Evolutionary conservation across 1,139 yeast species (phyloP).

Genomic region (Pichia terricola): DNA sequence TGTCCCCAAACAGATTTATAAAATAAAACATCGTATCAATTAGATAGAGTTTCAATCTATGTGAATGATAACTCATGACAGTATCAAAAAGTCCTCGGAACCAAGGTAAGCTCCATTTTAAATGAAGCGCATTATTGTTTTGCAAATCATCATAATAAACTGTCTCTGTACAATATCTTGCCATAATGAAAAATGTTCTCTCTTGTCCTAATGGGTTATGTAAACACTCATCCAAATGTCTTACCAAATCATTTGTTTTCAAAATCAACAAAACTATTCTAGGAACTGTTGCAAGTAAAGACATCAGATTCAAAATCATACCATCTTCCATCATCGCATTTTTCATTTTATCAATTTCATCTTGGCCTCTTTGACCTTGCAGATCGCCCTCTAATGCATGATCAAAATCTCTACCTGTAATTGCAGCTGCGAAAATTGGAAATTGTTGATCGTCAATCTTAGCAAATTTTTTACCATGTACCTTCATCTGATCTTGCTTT

Average conservation of each 20-base stretch:
- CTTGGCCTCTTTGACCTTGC: constrained; percentile 40
- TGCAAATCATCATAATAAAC: constrained; percentile 61
- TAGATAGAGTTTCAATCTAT: constrained; percentile 43
- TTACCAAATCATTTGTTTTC: constrained; percentile 88
- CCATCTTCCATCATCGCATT: constrained; percentile 49
- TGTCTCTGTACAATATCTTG: constrained; percentile 76
- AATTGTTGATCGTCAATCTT: constrained; percentile 74
- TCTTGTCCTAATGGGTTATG: constrained; percentile 82
- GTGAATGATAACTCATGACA: constrained; percentile 39
- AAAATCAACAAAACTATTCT: constrained; percentile 74
- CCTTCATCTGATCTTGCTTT: constrained; percentile 54
- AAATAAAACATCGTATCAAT: constrained; percentile 40
- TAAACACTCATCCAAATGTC: constrained; percentile 77
- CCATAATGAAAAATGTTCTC: constrained; percentile 80
- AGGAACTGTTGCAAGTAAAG: constrained; percentile 71
- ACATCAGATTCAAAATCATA: constrained; percentile 68
- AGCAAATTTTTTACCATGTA: constrained; percentile 71
- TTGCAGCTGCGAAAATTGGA: constrained; percentile 81
- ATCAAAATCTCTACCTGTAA: constrained; percentile 76
- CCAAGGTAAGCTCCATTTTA: constrained; percentile 34
- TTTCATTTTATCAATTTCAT: constrained; percentile 60
- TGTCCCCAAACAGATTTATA: background rate
- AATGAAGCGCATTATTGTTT: constrained; percentile 26
- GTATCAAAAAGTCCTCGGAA: constrained; percentile 29
- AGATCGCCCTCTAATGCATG: constrained; percentile 72